Conservation (phyloP, 108 stramenopile species). For the Cylindrotheca closterium region DNA sequence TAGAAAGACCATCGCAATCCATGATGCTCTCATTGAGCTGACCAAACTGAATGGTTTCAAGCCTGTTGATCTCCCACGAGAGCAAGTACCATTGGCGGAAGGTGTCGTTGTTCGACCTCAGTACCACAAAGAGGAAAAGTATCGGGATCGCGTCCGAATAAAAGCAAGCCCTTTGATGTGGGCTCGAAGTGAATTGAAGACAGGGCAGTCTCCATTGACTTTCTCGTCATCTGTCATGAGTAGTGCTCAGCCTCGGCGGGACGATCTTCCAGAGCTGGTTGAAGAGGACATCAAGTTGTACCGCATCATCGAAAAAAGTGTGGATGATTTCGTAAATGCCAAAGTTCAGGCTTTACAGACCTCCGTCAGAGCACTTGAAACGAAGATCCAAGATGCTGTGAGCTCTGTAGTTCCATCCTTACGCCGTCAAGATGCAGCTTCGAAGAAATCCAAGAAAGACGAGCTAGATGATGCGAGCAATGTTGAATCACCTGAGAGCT, state of each 20-base stretch:
- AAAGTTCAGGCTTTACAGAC: constrained; percentile 8
- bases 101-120: constrained; percentile 24
- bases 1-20: background rate
- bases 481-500: constrained; percentile 3
- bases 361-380: background rate
- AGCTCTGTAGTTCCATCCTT: background rate
- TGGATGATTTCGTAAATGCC: constrained; percentile 28
- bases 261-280: constrained; percentile 22
- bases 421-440: background rate
- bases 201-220: background rate
- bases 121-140: background rate
- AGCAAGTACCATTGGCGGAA: constrained; percentile 16
- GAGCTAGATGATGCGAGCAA: background rate
- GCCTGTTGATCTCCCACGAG: constrained; percentile 7
- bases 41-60: constrained; percentile 24
- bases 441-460: background rate
- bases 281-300: constrained; percentile 54
- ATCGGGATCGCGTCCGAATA: background rate
- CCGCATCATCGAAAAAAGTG: constrained; percentile 39
- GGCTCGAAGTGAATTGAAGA: background rate
- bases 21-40: background rate
- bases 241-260: background rate
- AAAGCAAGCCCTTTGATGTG: constrained; percentile 6
- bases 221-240: background rate
- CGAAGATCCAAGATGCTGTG: background rate